phyloP scores from a whole-genome alignment of 164 flowering plant genomes.

The Kingdonia uniflora region DNA sequence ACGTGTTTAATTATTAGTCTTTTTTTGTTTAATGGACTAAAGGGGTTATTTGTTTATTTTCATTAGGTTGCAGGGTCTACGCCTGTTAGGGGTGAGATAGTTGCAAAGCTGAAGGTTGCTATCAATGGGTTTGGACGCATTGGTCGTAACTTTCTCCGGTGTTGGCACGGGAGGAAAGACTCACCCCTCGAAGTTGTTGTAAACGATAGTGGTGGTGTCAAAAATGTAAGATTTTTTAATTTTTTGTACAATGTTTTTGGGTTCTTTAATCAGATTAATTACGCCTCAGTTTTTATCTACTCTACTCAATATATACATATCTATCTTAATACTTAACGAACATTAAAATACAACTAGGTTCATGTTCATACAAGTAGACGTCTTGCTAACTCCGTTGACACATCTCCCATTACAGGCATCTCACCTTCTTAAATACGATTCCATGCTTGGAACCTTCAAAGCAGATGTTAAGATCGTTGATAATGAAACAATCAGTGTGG shows the following conservation, averaged over 20 bases:
- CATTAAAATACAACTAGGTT: too few species aligned
- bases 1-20: too few species aligned
- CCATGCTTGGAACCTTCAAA: conserved; percentile 74
- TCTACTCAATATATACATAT: conserved; percentile 65
- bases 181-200: conserved; percentile 63
- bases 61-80: not conserved
- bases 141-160: conserved; percentile 76
- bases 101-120: conserved; percentile 70
- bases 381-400: too few species aligned
- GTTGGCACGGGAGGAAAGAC: conserved; percentile 80
- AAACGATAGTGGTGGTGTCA: conserved; percentile 77
- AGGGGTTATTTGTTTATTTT: not conserved
- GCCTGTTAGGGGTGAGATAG: not conserved
- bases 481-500: too few species aligned
- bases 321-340: too few species aligned
- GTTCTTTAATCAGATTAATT: too few species aligned
- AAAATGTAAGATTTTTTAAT: too few species aligned
- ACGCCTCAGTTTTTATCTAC: conserved; percentile 6
- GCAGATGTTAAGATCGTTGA: too few species aligned
- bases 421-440: conserved; percentile 80
- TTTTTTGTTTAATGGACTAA: not conserved
- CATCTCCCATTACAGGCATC: too few species aligned
- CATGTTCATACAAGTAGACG: too few species aligned
- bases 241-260: too few species aligned
- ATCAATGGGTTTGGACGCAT: conserved; percentile 78